Evolutionary conservation across 2,329 filamentous ascomycete species (phyloP), one percentile per base, ranked within the genome.

Genomic region (Orbilia javanica): DNA sequence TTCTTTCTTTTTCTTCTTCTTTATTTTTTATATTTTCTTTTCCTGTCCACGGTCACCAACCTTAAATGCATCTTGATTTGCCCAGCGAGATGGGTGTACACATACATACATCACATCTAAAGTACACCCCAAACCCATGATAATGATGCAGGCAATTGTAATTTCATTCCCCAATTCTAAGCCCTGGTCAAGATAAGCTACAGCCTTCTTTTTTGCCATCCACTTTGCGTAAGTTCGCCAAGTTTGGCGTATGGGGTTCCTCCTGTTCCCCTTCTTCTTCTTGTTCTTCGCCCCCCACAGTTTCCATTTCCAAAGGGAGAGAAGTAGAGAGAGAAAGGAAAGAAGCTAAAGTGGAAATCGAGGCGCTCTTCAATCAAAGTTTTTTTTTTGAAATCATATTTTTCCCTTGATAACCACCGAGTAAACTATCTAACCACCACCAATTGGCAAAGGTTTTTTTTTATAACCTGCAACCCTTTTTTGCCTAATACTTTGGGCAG

Each of bases 201-300:
- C 72, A 76, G 65, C 65, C 72, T 70, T 76, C 57, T 70, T 70
- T 76, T 70, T 70, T 76, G 72, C 57, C 72, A 69, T 76, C 72
- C 65, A 44, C 55, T 76, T 74, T 67, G 70, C 70, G 70, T 74
- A 67, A 65, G 48, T 74, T 74, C 63, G 69, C 69, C 69, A 73
- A 73, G 69, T 73, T 73, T 57, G 39, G 64, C 52, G 52, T 53
- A n/a, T 31, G 22, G 29, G 31, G 18, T 52, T 11, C 13, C 36
- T 6, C n/a, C 36, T n/a, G n/a, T n/a, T n/a, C n/a, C n/a, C n/a
- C n/a, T 25, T 25, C 39, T 20, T 44, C n/a, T 18, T 15, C 13
- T 20, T 18, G 7, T 46, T 22, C 22, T 46, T 50, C 18, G 18
- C 22, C 52, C 52, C 52, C 52, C 52, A 57, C 52, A 57, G 39